A percentile compares a stretch with the other conserved stretches of the same genome.
These are phyloP conservation scores for Tylopilus cervinicoccineus DNA, from an alignment of 768 basidiomycete species.

Conservation along the genomic window DNA sequence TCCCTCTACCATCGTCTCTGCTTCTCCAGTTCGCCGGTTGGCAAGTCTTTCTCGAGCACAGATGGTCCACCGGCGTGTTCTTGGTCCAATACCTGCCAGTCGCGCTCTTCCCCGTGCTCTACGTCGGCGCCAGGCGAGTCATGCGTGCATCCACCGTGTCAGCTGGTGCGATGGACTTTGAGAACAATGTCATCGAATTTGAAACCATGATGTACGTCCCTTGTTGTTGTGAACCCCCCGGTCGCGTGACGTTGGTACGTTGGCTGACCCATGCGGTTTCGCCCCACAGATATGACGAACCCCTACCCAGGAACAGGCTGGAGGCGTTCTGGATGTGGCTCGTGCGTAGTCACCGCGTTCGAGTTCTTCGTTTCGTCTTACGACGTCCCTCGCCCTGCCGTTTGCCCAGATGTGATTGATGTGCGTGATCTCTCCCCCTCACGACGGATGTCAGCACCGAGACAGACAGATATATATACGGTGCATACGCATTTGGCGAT, in stretches of 20 bases:
- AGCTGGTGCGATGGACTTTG: conserved; percentile 27
- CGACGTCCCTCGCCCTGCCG: background rate
- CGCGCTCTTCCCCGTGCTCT: conserved; percentile 45
- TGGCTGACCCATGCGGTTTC: background rate
- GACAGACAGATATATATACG: no score
- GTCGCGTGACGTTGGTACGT: no score
- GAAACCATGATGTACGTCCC: conserved; percentile 24
- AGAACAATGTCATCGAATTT: conserved; percentile 22
- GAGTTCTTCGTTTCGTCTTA: background rate
- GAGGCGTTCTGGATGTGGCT: conserved; percentile 30
- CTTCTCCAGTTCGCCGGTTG: background rate
- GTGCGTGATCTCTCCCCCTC: no score
- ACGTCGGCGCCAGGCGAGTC: conserved; percentile 25
- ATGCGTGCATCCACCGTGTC: conserved; percentile 9
- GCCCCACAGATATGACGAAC: conserved; percentile 26
- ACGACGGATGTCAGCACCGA: no score
- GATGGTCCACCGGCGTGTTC: background rate
- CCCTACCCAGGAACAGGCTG: conserved; percentile 21
- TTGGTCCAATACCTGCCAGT: conserved; percentile 30
- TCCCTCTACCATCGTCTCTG: no score
- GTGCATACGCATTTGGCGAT: no score
- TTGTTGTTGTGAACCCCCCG: background rate
- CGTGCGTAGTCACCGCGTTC: conserved; percentile 13
- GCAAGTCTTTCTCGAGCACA: background rate
- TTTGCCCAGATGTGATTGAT: conserved; percentile 12